phyloP scores from a whole-genome alignment of 2,329 filamentous ascomycete genomes.

The Aspergillus fijiensis region DNA sequence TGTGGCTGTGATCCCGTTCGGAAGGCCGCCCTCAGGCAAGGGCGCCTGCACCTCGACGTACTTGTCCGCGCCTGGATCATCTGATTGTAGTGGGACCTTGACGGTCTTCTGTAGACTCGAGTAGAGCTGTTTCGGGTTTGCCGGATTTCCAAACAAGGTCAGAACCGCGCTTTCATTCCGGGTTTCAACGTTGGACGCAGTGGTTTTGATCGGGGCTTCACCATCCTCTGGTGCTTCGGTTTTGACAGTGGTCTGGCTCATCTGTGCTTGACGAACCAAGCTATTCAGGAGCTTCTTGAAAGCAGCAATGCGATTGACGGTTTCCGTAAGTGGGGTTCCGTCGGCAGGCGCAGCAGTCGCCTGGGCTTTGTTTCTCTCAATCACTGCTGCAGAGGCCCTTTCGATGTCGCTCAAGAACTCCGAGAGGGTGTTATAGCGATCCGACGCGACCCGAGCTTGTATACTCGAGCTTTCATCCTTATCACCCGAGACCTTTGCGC shows the following conservation, averaged over 20 bases:
- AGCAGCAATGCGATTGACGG: slow-evolving; percentile 48
- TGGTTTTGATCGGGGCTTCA: slow-evolving; percentile 37
- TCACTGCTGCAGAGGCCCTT: slow-evolving; percentile 37
- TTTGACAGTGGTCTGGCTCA: slow-evolving; percentile 36
- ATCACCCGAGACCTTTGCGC: slow-evolving; percentile 41
- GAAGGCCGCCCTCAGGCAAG: slow-evolving; percentile 66
- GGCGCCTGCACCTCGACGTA: slow-evolving; percentile 47
- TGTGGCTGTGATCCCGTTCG: slow-evolving; percentile 70
- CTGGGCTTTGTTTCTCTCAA: slow-evolving; percentile 37
- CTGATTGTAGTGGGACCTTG: slow-evolving; percentile 34
- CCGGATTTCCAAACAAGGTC: slow-evolving; percentile 73
- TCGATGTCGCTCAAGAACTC: slow-evolving; percentile 46
- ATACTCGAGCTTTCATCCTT: slow-evolving; percentile 37
- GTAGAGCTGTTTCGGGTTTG: slow-evolving; percentile 74
- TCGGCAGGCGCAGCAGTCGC: slow-evolving; percentile 27
- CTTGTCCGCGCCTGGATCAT: slow-evolving; percentile 37
- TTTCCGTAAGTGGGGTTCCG: slow-evolving; percentile 33
- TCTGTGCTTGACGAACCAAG: slow-evolving; percentile 63
- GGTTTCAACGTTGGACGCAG: slow-evolving; percentile 40
- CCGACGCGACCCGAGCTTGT: slow-evolving; percentile 38
- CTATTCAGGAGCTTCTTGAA: slow-evolving; percentile 65
- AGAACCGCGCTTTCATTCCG: slow-evolving; percentile 62
- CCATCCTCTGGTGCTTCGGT: slow-evolving; percentile 35
- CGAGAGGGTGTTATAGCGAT: slow-evolving; percentile 41
- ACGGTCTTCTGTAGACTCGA: slow-evolving; percentile 70